These are phyloP conservation scores for Phytophthora kernoviae DNA, from an alignment of 352 stramenopile species.

Conservation along the genomic window DNA sequence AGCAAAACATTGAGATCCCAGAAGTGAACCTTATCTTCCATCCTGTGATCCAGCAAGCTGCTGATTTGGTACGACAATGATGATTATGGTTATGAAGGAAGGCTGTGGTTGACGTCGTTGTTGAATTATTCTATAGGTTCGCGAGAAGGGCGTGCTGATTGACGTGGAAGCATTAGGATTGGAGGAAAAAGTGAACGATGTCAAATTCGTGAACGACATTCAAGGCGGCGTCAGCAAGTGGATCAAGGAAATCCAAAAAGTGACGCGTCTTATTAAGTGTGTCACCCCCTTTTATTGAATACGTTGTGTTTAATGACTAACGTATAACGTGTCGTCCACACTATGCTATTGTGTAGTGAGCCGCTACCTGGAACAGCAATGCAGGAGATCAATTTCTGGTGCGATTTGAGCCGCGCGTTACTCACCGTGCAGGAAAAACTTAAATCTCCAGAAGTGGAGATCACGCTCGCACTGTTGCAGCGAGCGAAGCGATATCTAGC, in stretches of 20 bases:
- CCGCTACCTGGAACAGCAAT: slow-evolving; percentile 87
- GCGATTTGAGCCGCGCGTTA: slow-evolving; percentile 89
- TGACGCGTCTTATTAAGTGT: slow-evolving; percentile 86
- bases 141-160: slow-evolving; percentile 75
- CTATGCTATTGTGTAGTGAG: slow-evolving; percentile 43
- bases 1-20: slow-evolving; percentile 95
- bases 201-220: slow-evolving; percentile 87
- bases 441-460: slow-evolving; percentile 89
- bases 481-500: slow-evolving; percentile 91
- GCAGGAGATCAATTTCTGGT: slow-evolving; percentile 97
- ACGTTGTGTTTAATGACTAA: slow-evolving; percentile 1
- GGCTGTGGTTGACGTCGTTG: background rate
- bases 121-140: slow-evolving; percentile 37
- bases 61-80: slow-evolving; percentile 37
- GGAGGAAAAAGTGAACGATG: slow-evolving; percentile 84
- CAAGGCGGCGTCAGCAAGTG: slow-evolving; percentile 92
- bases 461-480: slow-evolving; percentile 92
- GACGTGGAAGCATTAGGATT: slow-evolving; percentile 83
- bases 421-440: slow-evolving; percentile 86
- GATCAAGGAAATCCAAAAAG: slow-evolving; percentile 96
- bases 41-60: slow-evolving; percentile 84
- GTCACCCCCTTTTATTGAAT: slow-evolving; percentile 1
- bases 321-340: background rate
- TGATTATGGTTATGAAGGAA: background rate
- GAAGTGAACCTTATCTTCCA: slow-evolving; percentile 92